These are phyloP conservation scores for Linum usitatissimum DNA, from an alignment of 345 rosid genomes.

Conservation along the genomic window DNA sequence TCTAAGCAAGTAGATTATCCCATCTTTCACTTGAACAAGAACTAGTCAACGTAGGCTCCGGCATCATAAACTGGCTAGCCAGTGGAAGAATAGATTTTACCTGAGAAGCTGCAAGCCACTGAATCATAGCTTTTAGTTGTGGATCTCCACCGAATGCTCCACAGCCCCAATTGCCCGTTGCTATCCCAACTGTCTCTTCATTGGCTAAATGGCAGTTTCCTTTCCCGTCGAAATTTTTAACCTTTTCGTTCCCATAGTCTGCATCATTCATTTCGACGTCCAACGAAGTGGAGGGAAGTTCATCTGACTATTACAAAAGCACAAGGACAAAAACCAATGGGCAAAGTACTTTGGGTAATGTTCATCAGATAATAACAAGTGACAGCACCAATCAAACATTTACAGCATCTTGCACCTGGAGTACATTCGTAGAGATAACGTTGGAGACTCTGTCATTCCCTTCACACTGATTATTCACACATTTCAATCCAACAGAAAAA, in stretches of 20 bases:
- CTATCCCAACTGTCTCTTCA: slow-evolving; percentile 52
- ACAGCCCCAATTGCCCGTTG: slow-evolving; percentile 94
- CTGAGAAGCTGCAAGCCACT: slow-evolving; percentile 99
- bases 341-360: background rate
- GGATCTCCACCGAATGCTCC: slow-evolving; percentile 98
- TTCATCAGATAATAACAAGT: background rate
- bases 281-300: slow-evolving; percentile 25
- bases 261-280: slow-evolving; percentile 23
- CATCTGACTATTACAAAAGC: slow-evolving; percentile 23
- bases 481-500: slow-evolving; percentile 43
- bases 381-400: background rate
- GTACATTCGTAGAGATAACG: slow-evolving; percentile 12
- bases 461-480: slow-evolving; percentile 21
- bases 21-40: too few species aligned
- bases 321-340: background rate
- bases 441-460: slow-evolving; percentile 14
- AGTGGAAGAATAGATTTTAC: slow-evolving; percentile 19
- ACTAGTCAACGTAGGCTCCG: background rate
- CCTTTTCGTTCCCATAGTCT: slow-evolving; percentile 12
- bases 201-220: slow-evolving; percentile 14
- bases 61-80: background rate
- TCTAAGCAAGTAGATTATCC: background rate
- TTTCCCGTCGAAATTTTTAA: slow-evolving; percentile 18
- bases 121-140: slow-evolving; percentile 65
- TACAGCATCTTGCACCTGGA: slow-evolving; percentile 17